Percentiles rank a stretch among this genome's conserved stretches.
Conservation (phyloP, 2,329 filamentous ascomycete genomes). For the Thelonectria rubi region DNA sequence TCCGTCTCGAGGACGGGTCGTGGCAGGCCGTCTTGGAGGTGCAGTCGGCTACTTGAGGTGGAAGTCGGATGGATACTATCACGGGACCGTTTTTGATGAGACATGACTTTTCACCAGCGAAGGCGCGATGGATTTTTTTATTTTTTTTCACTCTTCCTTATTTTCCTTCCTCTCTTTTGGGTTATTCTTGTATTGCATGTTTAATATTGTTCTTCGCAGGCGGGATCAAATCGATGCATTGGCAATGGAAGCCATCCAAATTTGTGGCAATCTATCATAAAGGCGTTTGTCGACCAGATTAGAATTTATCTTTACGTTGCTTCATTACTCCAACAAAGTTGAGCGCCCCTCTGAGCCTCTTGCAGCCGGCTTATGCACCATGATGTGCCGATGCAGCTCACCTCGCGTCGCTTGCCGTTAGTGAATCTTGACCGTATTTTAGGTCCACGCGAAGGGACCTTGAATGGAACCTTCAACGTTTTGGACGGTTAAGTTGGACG, state of each 20-base stretch:
- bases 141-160: not conserved
- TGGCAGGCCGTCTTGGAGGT: conserved; percentile 36
- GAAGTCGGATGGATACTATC: not conserved
- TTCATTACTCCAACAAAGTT: conserved; percentile 14
- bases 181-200: not conserved
- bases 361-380: conserved; percentile 16
- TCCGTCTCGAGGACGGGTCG: conserved; percentile 35
- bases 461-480: not conserved
- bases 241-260: conserved; percentile 1
- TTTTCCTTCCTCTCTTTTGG: conserved; percentile 1
- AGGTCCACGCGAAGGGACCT: not conserved
- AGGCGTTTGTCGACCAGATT: conserved; percentile 17
- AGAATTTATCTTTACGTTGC: conserved; percentile 22
- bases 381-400: not conserved
- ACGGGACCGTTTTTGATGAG: conserved; percentile 12
- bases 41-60: conserved; percentile 34
- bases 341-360: conserved; percentile 6
- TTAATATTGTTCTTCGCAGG: conserved; percentile 4
- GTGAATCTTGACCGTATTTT: not conserved
- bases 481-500: not conserved
- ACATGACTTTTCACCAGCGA: conserved; percentile 26
- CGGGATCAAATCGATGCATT: conserved; percentile 9
- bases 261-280: conserved; percentile 5
- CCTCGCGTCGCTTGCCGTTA: not conserved
- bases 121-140: not conserved